Base-by-base conservation (phyloP, 2,329 filamentous ascomycete genomes). In the Blastomyces gilchristii region DNA sequence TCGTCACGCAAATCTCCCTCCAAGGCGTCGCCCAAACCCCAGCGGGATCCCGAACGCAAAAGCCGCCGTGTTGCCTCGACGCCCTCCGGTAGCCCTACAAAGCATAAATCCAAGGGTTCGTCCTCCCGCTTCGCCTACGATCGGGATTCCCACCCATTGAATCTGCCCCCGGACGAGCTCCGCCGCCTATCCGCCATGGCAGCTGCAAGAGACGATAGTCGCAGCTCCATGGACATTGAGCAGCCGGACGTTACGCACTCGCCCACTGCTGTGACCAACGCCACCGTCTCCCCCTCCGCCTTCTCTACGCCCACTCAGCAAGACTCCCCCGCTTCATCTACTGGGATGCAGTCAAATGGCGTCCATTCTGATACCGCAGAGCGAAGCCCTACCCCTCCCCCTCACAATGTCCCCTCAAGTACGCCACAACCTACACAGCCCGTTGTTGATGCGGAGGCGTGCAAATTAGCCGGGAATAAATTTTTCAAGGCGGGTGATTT, bases 401-500 rank as follows among this genome's bases (percentile, higher is more conserved):
- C 78, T 22, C 78, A 81, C 67, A 68, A 65, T 70, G 80, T 75
- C 68, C 77, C 77, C 12, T 77, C 80, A 53, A 82, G 77, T 69
- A 77, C 81, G 22, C 77, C 78, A 58, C 75, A 79, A 45, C 75
- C 75, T 66, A 74, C 72, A 12, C 76, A 63, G 72, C 76, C 67
- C 66, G 75, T 70, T 52, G 89, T 93, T 62, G 90, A 97, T 73
- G 91, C 93, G 34, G 94, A 99, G 78, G 82, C 86, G 14, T 96
- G 88, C 83, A 99, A 99, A 81, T 85, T 89, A 69, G 85, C 90
- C 1, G 94, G 94, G 64, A 99, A 99, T 80, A 94, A 94, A 72
- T 93, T 90, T 73, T 99, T 97, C 84, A 97, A 97, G 80, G 90
- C 92, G 67, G 90, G 88, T 74, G 90, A 97, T 72, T 99, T 93